Conservation (phyloP, 2,329 filamentous ascomycete genomes). For the Helotiales sp. region DNA sequence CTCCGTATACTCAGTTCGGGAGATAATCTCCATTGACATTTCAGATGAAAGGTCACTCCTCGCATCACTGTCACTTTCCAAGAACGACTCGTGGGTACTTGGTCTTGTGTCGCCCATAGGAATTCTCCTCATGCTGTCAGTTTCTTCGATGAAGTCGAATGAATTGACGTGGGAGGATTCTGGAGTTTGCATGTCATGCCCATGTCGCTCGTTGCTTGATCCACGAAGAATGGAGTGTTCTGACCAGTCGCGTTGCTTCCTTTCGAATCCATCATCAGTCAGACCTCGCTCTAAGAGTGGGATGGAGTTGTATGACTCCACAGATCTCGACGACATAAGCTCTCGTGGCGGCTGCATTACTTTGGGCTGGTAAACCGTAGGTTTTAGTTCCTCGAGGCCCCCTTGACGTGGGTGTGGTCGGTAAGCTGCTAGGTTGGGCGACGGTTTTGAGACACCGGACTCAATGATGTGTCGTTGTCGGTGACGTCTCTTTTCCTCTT, state of each 20-base stretch:
- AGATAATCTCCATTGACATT: slow-evolving; percentile 57
- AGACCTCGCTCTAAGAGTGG: slow-evolving; percentile 75
- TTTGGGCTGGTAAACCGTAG: slow-evolving; percentile 39
- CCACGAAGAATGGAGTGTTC: slow-evolving; percentile 59
- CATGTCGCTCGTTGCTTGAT: slow-evolving; percentile 48
- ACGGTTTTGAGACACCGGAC: slow-evolving; percentile 45
- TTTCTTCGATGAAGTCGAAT: slow-evolving; percentile 60
- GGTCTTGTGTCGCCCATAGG: slow-evolving; percentile 29
- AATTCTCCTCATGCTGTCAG: slow-evolving; percentile 51
- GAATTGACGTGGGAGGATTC: slow-evolving; percentile 49
- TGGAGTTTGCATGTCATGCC: slow-evolving; percentile 35
- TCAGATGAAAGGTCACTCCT: slow-evolving; percentile 66
- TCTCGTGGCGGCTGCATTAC: slow-evolving; percentile 45
- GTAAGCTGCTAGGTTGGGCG: slow-evolving; percentile 37
- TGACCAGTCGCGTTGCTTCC: slow-evolving; percentile 55
- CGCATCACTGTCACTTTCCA: slow-evolving; percentile 45
- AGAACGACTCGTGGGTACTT: slow-evolving; percentile 44
- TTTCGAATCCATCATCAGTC: slow-evolving; percentile 55
- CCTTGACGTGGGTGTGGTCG: slow-evolving; percentile 26
- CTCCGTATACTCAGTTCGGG: slow-evolving; percentile 40
- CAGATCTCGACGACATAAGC: slow-evolving; percentile 62
- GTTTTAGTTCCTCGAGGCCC: slow-evolving; percentile 36
- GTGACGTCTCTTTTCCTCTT: slow-evolving; percentile 52
- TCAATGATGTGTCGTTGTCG: slow-evolving; percentile 53
- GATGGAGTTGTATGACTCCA: slow-evolving; percentile 76